These are phyloP conservation scores for Leishmania turanica DNA, from an alignment of 208 protist species.

Conservation along the genomic window DNA sequence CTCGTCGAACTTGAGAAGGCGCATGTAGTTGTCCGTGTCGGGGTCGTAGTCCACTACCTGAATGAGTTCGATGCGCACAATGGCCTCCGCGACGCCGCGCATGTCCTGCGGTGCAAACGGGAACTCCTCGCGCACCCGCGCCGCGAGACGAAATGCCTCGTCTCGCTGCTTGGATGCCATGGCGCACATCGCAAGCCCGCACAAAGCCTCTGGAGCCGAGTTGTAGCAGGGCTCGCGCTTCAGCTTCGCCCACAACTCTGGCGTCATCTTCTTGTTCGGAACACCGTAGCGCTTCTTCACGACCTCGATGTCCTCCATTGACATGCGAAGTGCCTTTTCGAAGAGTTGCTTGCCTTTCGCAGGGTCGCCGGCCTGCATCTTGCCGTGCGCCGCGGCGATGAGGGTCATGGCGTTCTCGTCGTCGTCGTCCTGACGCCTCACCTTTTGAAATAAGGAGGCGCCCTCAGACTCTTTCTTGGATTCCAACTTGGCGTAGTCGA, in stretches of 20 bases:
- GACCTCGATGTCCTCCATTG: conserved; percentile 51
- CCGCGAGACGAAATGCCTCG: conserved; percentile 48
- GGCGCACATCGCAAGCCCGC: conserved; percentile 80
- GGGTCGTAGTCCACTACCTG: conserved; percentile 62
- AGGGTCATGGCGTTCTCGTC: conserved; percentile 91
- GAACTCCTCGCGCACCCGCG: conserved; percentile 63
- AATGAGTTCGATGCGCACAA: conserved; percentile 86
- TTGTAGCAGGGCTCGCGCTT: conserved; percentile 85
- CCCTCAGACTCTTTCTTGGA: conserved; percentile 66
- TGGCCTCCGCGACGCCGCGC: conserved; percentile 69
- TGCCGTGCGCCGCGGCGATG: conserved; percentile 62
- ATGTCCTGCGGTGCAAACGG: conserved; percentile 77
- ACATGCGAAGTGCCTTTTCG: conserved; percentile 57
- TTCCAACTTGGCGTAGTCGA: conserved; percentile 73
- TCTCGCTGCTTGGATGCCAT: conserved; percentile 50
- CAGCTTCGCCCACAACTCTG: conserved; percentile 64
- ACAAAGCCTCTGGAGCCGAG: conserved; percentile 74
- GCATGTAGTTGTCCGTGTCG: conserved; percentile 81
- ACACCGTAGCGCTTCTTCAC: conserved; percentile 64
- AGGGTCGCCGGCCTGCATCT: conserved; percentile 73
- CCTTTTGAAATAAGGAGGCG: conserved; percentile 50
- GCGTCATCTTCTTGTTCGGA: conserved; percentile 71
- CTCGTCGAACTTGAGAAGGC: conserved; percentile 76
- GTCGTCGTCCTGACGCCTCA: conserved; percentile 76
- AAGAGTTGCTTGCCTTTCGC: conserved; percentile 74